Base-by-base conservation (phyloP, 2,329 filamentous ascomycete species). In the Cytospora leucostoma region DNA sequence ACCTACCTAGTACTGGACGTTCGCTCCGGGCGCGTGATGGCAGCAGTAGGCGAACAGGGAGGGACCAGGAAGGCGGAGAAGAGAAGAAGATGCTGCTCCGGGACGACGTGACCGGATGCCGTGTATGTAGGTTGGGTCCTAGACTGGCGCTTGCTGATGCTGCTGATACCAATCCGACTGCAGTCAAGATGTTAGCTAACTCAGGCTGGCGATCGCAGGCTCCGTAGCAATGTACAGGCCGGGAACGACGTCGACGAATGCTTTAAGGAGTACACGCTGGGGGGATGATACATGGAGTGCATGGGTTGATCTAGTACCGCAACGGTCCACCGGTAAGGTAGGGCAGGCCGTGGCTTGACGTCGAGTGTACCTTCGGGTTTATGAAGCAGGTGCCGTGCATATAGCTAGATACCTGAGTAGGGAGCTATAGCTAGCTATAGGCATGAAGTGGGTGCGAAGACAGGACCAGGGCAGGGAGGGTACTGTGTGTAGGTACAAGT, bases 401-500 rank as follows among this genome's bases (percentile, higher is more conserved):
- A 47, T 47, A 47, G n/a, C 44, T 21, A 47, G 44, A n/a, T 47
- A 47, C 44, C 8, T 27, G 27, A 27, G 27, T 27, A 21, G 44
- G 44, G 21, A 44, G 38, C n/a, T 15, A 32, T 51, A 53, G 37
- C 12, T 40, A 40, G 37, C 1, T 40, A 40, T 50, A 44, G 58
- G 58, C 34, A 38, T 35, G 38, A 49, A 62, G 63, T 49, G 59
- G 54, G 51, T 59, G 60, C 56, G 51, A 58, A 62, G 56, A 56
- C 63, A 44, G 59, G 62, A 35, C 33, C 50, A 55, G 37, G 5
- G 21, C 59, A 47, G 37, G 38, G 17, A 37, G 44, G 44, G 44
- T 19, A 47, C 8, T 37, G 12, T 37, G 12, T 13, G 8, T 37
- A 37, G 35, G n/a, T n/a, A n/a, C n/a, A n/a, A n/a, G n/a, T n/a